Base-by-base conservation (phyloP, 768 basidiomycete species). In the Tremella mesenterica region DNA sequence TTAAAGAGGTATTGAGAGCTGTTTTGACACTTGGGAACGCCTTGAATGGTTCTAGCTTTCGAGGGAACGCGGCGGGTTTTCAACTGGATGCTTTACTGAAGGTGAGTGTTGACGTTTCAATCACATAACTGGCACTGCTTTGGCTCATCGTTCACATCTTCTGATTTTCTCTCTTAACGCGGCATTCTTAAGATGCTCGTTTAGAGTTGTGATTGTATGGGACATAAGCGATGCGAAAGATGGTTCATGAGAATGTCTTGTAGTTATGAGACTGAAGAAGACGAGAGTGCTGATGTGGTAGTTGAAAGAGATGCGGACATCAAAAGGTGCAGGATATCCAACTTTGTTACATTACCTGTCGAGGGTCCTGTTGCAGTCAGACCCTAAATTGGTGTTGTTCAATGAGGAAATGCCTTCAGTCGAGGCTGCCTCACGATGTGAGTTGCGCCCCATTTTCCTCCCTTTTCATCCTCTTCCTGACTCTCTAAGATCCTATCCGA, bases 301-400 rank as follows among this genome's bases (percentile, higher is more conserved):
- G 90, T 73, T 90, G 74, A 84, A 82, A 65, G 88, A 91, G 60
- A 90, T 84, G 7, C 87, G 81, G 73, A 86, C 87, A 0, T 81
- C 80, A 0, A 83, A 81, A 52, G 80, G 80, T 0, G 45, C 80
- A 0, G 81, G 81, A 6, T 92, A 88, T 59, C 88, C 90, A 0
- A 93, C 89, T 0, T 75, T 96, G n/a, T 77, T 95, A 12, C 91
- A 93, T 70, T 93, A 89, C 67, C 70, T 93, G n/a, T 88, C 86
- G 12, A 79, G 80, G 44, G 79, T 86, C 5, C 76, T 93, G 14
- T 63, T 86, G 52, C 79, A 83, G 27, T 79, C 78, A 5, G 83
- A 91, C 64, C 79, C 85, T 0, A 75, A 77, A 0, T 69, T 88
- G 12, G 74, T 85, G 4, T 77, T 77, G 16, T 92, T 91, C 71